These are phyloP conservation scores for Schwanniomyces etchellsii DNA, from an alignment of 1,139 yeast genomes.

Conservation along the genomic window DNA sequence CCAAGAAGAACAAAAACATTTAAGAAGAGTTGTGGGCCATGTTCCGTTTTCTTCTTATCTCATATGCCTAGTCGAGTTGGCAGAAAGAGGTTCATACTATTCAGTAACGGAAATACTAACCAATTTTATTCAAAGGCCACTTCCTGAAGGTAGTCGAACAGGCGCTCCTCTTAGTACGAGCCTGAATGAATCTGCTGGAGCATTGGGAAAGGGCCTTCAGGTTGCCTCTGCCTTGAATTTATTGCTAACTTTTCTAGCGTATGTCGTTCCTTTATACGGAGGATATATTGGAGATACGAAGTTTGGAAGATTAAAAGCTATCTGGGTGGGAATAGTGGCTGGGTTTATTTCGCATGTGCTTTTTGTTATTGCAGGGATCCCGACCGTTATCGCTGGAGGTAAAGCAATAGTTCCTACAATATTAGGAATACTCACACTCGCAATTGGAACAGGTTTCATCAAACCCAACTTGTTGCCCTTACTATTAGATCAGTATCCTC, in stretches of 20 bases:
- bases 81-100: constrained; percentile 44
- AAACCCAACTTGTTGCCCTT: constrained; percentile 50
- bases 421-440: constrained; percentile 31
- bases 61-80: constrained; percentile 38
- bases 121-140: constrained; percentile 41
- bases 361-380: constrained; percentile 36
- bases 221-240: constrained; percentile 35
- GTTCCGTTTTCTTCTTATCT: constrained; percentile 24
- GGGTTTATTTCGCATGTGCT: constrained; percentile 21
- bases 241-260: constrained; percentile 36
- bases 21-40: constrained; percentile 33
- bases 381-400: constrained; percentile 28
- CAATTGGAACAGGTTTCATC: constrained; percentile 43
- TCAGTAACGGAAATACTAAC: constrained; percentile 36
- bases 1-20: constrained; percentile 36
- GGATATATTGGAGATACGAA: constrained; percentile 39
- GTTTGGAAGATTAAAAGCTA: constrained; percentile 36
- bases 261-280: constrained; percentile 37
- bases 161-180: constrained; percentile 35
- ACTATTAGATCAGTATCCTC: constrained; percentile 46
- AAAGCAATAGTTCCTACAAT: constrained; percentile 30
- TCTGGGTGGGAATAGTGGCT: constrained; percentile 32
- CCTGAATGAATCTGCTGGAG: constrained; percentile 29
- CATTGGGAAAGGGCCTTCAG: constrained; percentile 33
- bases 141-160: constrained; percentile 46